Evolutionary conservation across 805 yeast species (phyloP), one percentile per base, ranked within the genome.

Genomic region (Metschnikowia baotianmanensis): DNA sequence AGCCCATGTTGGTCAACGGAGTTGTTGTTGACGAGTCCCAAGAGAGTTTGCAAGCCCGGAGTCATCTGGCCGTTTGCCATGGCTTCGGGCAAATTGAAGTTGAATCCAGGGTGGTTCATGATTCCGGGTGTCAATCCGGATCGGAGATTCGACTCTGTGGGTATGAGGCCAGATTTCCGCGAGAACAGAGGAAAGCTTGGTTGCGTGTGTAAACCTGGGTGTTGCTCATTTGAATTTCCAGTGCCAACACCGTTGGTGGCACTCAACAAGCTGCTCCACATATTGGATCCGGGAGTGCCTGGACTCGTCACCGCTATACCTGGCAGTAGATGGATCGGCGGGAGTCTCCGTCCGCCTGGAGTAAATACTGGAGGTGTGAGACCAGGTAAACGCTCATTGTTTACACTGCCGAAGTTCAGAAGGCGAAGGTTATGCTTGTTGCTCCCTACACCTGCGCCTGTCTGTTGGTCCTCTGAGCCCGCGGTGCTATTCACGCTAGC

Each of bases 91-190:
- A 59, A 59, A 36, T 65, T 74, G 41, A 71, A 58, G 25, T 71
- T 57, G 57, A 63, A 61, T 12, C 55, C 53, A 6, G 47, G 46
- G 11, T 48, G 58, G 37, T 47, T 55, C 24, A 57, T 43, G 20
- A 42, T 29, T 2, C 81, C 86, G 0, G 90, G 90, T 0, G 90
- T 82, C 20, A 83, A 58, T 0, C 93, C 91, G 0, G 86, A 70
- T 49, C 95, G 71, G 36, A 86, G 50, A 36, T 80, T 74, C 5
- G 87, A 77, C 56, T 86, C 95, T 58, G 81, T 84, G 3, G 93
- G 93, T 0, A 89, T 82, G 33, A 86, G 65, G 0, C 88, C 91
- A 0, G 86, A 59, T 46, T 77, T 67, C 26, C 69, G 56, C 36
- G 66, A 56, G 47, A 63, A 63, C 46, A 59, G 69, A 31, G 39